Base-by-base conservation (phyloP, 225 moss, liverwort and hornwort species). In the Straminergon stramineum region DNA sequence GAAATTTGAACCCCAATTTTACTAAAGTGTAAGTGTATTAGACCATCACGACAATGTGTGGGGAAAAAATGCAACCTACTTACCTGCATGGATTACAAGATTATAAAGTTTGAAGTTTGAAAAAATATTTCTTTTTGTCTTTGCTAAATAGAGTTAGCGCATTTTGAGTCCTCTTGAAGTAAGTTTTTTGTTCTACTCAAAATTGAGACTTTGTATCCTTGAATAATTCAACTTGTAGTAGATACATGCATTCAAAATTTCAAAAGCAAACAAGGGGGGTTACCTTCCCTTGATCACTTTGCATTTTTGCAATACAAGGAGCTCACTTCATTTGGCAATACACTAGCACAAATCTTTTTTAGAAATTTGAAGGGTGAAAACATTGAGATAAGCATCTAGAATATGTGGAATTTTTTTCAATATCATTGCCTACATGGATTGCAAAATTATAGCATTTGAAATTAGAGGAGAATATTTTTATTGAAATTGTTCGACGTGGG, bases 61-160 rank as follows among this genome's bases (percentile, higher is more conserved):
- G 1, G 22, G 21, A 37, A 21, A 66, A 37, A 11, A 1, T 70
- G 39, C 5, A 13, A 0, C 4, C 13, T 24, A 39, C 7, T 70
- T 70, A 23, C 7, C 13, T 0, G 0, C 21, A 39, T 39, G 7
- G 7, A 18, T 69, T 23, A 39, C 7, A 70, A 39, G 7, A 24
- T 69, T n/a, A n/a, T 22, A 22, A 69, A 13, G 1, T 69, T 69
- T n/a, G n/a, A 69, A 69, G n/a, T n/a, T 23, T 21, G 12, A 11
- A 1, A 17, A 22, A n/a, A 68, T 7, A 11, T 0, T 6, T 19
- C 1, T 68, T 22, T n/a, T n/a, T 6, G 12, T 68, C 68, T 21
- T 0, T 21, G 0, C n/a, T 12, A n/a, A 37, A n/a, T n/a, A 68
- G 6, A 37, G 6, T 37, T 19, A 37, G 17, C 10, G 19, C 5